Evolutionary conservation across 2,329 filamentous ascomycete species (phyloP).

Genomic region (Arthrobotrys conoides): DNA sequence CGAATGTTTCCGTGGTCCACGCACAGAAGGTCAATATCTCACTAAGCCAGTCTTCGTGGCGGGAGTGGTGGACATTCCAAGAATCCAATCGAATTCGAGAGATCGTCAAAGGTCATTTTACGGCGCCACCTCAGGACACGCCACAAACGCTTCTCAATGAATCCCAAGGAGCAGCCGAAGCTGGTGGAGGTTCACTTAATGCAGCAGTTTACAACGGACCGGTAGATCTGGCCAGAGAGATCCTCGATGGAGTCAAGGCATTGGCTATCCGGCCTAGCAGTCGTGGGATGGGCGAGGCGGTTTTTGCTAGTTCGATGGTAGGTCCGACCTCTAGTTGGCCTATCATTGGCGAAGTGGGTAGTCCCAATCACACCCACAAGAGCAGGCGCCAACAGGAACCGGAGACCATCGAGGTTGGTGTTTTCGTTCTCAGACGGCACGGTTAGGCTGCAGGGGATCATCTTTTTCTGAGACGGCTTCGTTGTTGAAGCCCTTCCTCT

Average conservation of each 20-base stretch:
- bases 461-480: background rate
- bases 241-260: conserved; percentile 64
- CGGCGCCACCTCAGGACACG: conserved; percentile 56
- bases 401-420: conserved; percentile 63
- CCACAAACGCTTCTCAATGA: conserved; percentile 27
- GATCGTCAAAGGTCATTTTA: conserved; percentile 63
- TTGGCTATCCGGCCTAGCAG: conserved; percentile 63
- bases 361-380: conserved; percentile 43
- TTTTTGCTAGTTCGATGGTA: conserved; percentile 64
- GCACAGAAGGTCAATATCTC: conserved; percentile 62
- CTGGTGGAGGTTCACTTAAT: conserved; percentile 16
- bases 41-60: conserved; percentile 64
- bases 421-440: conserved; percentile 63
- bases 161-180: conserved; percentile 32
- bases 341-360: conserved; percentile 62
- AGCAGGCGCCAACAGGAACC: conserved; percentile 59
- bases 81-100: conserved; percentile 64
- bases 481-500: background rate
- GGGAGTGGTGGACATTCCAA: conserved; percentile 64
- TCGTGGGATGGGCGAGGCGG: conserved; percentile 64
- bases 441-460: conserved; percentile 19
- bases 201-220: conserved; percentile 62
- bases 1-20: conserved; percentile 61
- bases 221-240: conserved; percentile 63
- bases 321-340: conserved; percentile 61